phyloP scores from a whole-genome alignment of 352 stramenopile species.

The Globisporangium splendens region DNA sequence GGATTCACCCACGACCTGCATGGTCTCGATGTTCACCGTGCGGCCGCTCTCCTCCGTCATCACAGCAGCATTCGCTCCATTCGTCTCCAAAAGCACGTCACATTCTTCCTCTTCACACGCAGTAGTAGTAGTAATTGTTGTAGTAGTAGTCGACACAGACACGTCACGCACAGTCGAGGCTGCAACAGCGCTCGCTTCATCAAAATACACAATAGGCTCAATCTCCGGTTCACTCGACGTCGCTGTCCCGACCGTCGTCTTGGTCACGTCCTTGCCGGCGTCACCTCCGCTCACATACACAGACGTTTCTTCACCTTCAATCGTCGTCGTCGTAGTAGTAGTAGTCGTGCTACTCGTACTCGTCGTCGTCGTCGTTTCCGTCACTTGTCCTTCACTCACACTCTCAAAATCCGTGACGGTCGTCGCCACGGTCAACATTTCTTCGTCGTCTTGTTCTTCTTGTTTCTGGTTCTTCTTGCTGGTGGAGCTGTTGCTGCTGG shows the following conservation, averaged over 20 bases:
- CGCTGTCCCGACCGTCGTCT: not conserved
- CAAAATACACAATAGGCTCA: conserved; percentile 12
- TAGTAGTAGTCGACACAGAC: conserved; percentile 5
- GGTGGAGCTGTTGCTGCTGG: not conserved
- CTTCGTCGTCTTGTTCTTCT: conserved; percentile 1
- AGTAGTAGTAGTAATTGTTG: conserved; percentile 8
- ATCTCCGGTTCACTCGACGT: conserved; percentile 8
- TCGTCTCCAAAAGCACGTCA: conserved; percentile 2
- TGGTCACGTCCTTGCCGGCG: not conserved
- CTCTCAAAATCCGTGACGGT: conserved; percentile 17
- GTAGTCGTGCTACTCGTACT: conserved; percentile 1
- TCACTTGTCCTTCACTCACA: conserved; percentile 11
- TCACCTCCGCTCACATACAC: conserved; percentile 17
- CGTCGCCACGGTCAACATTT: conserved; percentile 11
- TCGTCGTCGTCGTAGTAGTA: conserved; percentile 28
- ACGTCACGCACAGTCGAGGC: conserved; percentile 2
- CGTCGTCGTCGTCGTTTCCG: conserved; percentile 17
- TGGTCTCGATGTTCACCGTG: conserved; percentile 1
- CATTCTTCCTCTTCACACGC: conserved; percentile 8
- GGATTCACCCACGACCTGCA: not conserved
- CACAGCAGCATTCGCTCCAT: not conserved
- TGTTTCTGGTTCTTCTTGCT: no score
- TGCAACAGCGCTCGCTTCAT: conserved; percentile 2
- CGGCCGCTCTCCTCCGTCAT: not conserved
- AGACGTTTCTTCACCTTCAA: conserved; percentile 26